Conservation (phyloP, 495 filamentous ascomycete genomes). For the Xylaria bambusicola region DNA sequence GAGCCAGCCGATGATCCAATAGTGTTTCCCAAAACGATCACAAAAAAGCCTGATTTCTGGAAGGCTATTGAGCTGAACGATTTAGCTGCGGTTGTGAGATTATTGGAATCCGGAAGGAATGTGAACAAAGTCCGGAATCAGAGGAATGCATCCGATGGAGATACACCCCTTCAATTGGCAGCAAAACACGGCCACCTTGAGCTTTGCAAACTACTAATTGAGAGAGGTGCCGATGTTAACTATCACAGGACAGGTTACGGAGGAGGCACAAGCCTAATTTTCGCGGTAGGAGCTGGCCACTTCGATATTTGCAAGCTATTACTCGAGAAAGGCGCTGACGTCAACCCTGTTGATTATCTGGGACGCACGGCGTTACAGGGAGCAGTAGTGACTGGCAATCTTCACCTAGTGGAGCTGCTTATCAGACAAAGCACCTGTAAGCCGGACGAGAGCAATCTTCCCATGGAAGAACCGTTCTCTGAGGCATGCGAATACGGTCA, state of each 20-base stretch:
- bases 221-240: neutral
- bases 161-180: neutral
- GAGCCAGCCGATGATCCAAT: neutral
- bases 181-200: neutral
- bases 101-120: neutral
- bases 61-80: neutral
- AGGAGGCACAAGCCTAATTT: neutral
- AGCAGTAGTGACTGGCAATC: neutral
- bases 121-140: neutral
- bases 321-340: no score
- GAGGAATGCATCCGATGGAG: no score
- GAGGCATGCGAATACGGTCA: slow-evolving; percentile 1
- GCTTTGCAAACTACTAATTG: neutral
- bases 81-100: neutral
- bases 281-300: no score
- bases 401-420: neutral
- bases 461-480: neutral
- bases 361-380: neutral
- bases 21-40: neutral
- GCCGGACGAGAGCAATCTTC: neutral
- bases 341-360: no score
- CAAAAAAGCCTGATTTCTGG: neutral
- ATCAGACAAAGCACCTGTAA: neutral
- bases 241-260: neutral
- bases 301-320: no score